Evolutionary conservation across 1,139 yeast species (phyloP).

Genomic region (Nakaseomyces kungkrabaensis): DNA sequence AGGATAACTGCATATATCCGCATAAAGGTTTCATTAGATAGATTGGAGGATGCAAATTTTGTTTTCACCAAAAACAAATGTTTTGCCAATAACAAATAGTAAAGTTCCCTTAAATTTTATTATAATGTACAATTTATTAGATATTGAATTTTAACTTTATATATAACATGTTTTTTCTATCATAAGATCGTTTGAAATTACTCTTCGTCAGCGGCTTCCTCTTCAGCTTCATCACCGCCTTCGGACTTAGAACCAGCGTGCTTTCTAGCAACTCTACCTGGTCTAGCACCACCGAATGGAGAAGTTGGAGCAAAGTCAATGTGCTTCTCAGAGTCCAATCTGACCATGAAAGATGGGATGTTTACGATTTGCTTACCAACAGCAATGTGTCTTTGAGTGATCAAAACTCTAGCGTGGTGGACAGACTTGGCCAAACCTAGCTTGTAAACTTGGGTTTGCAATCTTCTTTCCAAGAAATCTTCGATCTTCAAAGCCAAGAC

Average conservation of each 20-base stretch:
- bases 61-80: too few relatives aligned
- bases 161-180: not conserved
- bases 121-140: not conserved
- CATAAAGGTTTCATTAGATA: too few relatives aligned
- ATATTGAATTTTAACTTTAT: not conserved
- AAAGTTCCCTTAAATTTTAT: too few relatives aligned
- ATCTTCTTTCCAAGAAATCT: conserved; percentile 99
- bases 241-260: conserved; percentile 54
- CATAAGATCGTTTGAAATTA: conserved; percentile 14
- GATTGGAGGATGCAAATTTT: too few relatives aligned
- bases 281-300: conserved; percentile 99
- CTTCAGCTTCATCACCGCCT: conserved; percentile 33
- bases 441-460: conserved; percentile 99
- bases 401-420: conserved; percentile 99
- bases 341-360: conserved; percentile 98
- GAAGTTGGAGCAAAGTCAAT: conserved; percentile 98
- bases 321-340: conserved; percentile 99
- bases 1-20: too few relatives aligned
- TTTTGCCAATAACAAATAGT: not conserved
- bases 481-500: conserved; percentile 94
- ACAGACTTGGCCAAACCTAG: conserved; percentile 98
- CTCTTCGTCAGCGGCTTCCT: conserved; percentile 44
- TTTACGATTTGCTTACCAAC: conserved; percentile 99
- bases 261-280: conserved; percentile 99
- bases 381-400: conserved; percentile 98